Evolutionary conservation across 352 stramenopile species (phyloP).

Genomic region (Globisporangium ultimum): DNA sequence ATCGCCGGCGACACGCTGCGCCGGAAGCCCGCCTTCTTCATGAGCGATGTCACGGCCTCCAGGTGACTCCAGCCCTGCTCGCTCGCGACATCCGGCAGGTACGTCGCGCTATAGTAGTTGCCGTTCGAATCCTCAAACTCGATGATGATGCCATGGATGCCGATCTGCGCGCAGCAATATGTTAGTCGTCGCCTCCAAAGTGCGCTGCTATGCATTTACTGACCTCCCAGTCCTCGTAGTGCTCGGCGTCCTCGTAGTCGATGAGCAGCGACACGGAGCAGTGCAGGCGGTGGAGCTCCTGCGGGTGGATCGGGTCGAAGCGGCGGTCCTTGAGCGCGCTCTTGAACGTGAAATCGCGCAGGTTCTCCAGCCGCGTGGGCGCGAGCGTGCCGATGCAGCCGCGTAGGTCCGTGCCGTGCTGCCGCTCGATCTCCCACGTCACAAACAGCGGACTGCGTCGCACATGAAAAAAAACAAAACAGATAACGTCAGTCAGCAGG

Average conservation of each 20-base stretch:
- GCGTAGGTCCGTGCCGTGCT: conserved; percentile 42
- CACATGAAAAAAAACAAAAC: neutral
- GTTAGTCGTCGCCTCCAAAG: neutral
- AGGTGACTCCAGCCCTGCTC: conserved; percentile 73
- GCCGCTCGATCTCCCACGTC: conserved; percentile 78
- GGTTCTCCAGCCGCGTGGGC: conserved; percentile 55
- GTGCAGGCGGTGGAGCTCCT: conserved; percentile 61
- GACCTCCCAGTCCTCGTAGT: conserved; percentile 84
- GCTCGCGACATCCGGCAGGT: conserved; percentile 71
- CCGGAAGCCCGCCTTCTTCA: conserved; percentile 76
- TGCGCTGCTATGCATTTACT: neutral
- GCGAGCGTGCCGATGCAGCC: conserved; percentile 79
- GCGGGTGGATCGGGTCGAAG: conserved; percentile 68
- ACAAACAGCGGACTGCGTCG: conserved; percentile 67
- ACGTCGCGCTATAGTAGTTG: conserved; percentile 65
- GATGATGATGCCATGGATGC: conserved; percentile 79
- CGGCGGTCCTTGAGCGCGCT: conserved; percentile 72
- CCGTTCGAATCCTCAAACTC: conserved; percentile 57
- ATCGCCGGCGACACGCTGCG: conserved; percentile 48
- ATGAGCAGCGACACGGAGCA: conserved; percentile 83
- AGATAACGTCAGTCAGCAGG: too few relatives aligned
- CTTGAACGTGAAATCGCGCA: conserved; percentile 83
- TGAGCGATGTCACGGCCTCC: conserved; percentile 72
- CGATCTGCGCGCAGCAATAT: conserved; percentile 29
- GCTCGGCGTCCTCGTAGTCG: conserved; percentile 68